Evolutionary conservation across 306 rosid species (phyloP), one percentile per base, ranked within the genome.

Genomic region (Arachis hypogaea): DNA sequence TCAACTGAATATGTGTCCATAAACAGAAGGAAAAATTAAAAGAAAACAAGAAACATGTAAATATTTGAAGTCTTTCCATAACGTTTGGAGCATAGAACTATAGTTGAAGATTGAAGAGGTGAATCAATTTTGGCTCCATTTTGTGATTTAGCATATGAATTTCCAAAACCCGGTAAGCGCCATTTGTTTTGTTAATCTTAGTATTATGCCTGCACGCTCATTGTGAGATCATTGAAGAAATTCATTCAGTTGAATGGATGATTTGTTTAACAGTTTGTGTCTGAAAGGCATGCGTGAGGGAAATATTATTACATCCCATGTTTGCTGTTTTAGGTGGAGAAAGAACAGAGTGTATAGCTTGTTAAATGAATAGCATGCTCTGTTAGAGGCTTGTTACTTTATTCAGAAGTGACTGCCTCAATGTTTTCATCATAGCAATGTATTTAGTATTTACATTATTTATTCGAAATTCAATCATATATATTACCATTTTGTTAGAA

Each of bases 311-410:
- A 58, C 14, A 11, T 66, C 29, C 65, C 29, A 9, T 42, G 60
- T 59, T 42, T 74, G 50, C 71, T 44, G 76, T 67, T 28, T 73
- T 46, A 9, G 51, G 72, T 61, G 50, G 42, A 74, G 66, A 63
- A 6, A 30, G 9, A 74, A 67, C 46, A 73, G 46, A 45, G 42
- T 45, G 50, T 46, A 46, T 52, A 62, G 8, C 62, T 67, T 52
- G 80, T 74, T 38, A 11, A 62, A 18, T 55, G 77, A 68, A 68
- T 43, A 18, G 55, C 64, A 71, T 29, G 3, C 30, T 42, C n/a
- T n/a, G 58, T 47, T 12, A 36, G 60, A 52, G 47, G 54, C n/a
- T n/a, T n/a, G n/a, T 55, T 56, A 62, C 59, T 7, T 51, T 11
- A 76, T 49, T 49, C 68, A 68, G 29, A 76, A 45, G 28, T 61